Evolutionary conservation across 129 eudicot genomes (phyloP).

Genomic region (Ambrosia trifida): DNA sequence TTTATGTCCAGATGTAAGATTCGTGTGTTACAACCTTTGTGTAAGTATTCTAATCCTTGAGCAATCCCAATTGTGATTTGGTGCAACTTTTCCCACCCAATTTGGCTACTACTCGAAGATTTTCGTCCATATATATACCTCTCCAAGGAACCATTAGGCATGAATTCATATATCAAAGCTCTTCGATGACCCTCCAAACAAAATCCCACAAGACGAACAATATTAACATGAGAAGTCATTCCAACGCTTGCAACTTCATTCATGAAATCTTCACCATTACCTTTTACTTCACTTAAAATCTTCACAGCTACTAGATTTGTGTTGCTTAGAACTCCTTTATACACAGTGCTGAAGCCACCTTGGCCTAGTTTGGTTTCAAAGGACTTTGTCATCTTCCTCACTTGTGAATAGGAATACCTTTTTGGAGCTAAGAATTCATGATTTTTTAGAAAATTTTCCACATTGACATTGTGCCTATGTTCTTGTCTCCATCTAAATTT

Average conservation of each 20-base stretch:
- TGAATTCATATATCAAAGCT: no score
- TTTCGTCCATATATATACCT: slow-evolving; percentile 4
- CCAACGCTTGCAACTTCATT: no score
- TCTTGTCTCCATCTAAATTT: not conserved
- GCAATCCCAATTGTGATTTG: slow-evolving; percentile 25
- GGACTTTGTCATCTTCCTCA: not conserved
- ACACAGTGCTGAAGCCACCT: not conserved
- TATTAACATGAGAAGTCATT: not conserved
- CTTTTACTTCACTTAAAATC: not conserved
- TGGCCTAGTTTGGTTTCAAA: not conserved
- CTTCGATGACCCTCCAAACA: not conserved
- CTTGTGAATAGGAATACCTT: not conserved
- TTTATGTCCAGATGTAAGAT: slow-evolving; percentile 40
- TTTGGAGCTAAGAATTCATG: not conserved
- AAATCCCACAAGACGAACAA: not conserved
- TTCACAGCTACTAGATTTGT: not conserved
- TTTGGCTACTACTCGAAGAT: not conserved
- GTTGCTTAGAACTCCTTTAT: not conserved
- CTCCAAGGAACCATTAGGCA: slow-evolving; percentile 29
- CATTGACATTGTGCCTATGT: not conserved
- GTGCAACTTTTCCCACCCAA: slow-evolving; percentile 29
- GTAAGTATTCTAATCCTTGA: slow-evolving; percentile 30
- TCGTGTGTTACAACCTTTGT: slow-evolving; percentile 32
- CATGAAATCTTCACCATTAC: no score
- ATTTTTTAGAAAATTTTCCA: not conserved